phyloP scores from a whole-genome alignment of 2,329 filamentous ascomycete genomes.

The Pseudogymnoascus sp. region DNA sequence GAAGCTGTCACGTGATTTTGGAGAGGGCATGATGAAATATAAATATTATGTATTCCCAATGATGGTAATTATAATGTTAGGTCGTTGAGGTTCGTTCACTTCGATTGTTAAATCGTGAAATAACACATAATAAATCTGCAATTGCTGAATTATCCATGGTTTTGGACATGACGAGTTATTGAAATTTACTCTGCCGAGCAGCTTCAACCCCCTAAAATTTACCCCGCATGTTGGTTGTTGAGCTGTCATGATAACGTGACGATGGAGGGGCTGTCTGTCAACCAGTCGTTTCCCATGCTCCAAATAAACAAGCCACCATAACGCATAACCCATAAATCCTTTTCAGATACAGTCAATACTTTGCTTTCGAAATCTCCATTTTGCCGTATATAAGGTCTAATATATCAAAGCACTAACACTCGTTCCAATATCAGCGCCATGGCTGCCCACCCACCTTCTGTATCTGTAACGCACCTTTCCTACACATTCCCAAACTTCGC shows the following conservation, averaged over 20 bases:
- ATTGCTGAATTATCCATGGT: background rate
- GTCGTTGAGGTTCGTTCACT: background rate
- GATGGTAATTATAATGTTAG: background rate
- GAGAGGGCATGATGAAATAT: background rate
- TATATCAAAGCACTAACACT: conserved; percentile 2
- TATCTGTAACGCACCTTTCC: conserved; percentile 66
- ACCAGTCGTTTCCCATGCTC: conserved; percentile 6
- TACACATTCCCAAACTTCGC: conserved; percentile 86
- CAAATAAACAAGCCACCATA: conserved; percentile 5
- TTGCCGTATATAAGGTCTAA: conserved; percentile 7
- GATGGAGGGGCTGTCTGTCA: background rate
- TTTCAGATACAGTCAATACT: conserved; percentile 4
- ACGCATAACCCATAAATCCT: conserved; percentile 3
- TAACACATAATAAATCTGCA: background rate
- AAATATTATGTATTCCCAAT: background rate
- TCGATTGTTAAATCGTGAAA: background rate
- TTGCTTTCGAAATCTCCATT: background rate
- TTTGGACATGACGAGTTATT: background rate
- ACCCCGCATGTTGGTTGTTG: conserved; percentile 3
- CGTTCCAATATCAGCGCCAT: background rate
- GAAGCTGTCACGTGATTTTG: background rate
- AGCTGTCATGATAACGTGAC: conserved; percentile 7
- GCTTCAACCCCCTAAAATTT: background rate
- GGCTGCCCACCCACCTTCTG: conserved; percentile 29
- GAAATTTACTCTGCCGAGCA: background rate